Conservation (phyloP, 352 stramenopile genomes). For the Plasmopara viticola region DNA sequence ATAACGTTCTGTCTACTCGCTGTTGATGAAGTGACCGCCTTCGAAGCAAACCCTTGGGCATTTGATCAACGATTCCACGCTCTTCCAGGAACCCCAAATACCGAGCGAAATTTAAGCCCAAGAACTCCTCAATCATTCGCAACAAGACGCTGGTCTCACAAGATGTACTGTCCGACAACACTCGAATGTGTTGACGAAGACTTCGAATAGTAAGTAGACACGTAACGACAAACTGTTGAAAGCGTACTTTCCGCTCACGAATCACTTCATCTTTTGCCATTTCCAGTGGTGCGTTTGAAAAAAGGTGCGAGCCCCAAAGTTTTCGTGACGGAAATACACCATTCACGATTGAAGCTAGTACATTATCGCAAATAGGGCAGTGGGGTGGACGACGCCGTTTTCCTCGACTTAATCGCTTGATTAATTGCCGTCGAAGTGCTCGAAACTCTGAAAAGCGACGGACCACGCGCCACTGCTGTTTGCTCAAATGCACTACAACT, state of each 20-base stretch:
- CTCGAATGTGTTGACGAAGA: slow-evolving; percentile 52
- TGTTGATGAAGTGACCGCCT: slow-evolving; percentile 13
- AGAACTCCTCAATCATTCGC: slow-evolving; percentile 61
- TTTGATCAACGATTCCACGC: slow-evolving; percentile 42
- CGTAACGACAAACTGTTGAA: slow-evolving; percentile 48
- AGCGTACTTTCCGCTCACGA: slow-evolving; percentile 40
- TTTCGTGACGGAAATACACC: slow-evolving; percentile 43
- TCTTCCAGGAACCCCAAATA: slow-evolving; percentile 65
- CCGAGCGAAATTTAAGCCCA: slow-evolving; percentile 57
- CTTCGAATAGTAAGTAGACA: slow-evolving; percentile 51
- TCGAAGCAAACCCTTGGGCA: slow-evolving; percentile 10
- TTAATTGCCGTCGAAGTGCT: slow-evolving; percentile 41
- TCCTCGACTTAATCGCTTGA: slow-evolving; percentile 48
- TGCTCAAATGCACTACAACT: slow-evolving; percentile 58
- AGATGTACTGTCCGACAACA: slow-evolving; percentile 33
- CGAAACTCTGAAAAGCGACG: slow-evolving; percentile 77
- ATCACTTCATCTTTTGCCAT: slow-evolving; percentile 28
- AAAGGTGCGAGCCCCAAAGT: slow-evolving; percentile 28
- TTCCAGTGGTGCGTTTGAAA: slow-evolving; percentile 15
- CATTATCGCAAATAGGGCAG: slow-evolving; percentile 59
- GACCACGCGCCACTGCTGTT: slow-evolving; percentile 48
- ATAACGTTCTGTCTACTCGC: slow-evolving; percentile 7
- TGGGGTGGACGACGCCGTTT: slow-evolving; percentile 18
- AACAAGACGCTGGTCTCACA: slow-evolving; percentile 56
- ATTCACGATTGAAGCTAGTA: slow-evolving; percentile 49